These are phyloP conservation scores for Fusarium agapanthi DNA, from an alignment of 2,329 filamentous ascomycete genomes.

Conservation along the genomic window DNA sequence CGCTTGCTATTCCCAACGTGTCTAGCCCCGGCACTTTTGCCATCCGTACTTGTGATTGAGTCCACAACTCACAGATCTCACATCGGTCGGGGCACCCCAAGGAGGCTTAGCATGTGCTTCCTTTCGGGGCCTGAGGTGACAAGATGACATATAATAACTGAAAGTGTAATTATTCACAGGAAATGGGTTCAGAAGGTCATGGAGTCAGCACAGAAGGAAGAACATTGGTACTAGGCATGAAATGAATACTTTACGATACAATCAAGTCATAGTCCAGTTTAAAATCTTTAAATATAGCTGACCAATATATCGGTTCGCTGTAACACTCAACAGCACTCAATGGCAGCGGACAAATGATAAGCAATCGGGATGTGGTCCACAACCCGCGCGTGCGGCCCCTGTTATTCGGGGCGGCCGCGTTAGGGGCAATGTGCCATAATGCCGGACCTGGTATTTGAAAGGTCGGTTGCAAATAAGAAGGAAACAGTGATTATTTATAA, in stretches of 20 bases:
- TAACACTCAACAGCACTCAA: neutral
- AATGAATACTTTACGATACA: fast-evolving
- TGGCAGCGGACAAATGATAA: neutral
- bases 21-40: neutral
- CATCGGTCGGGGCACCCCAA: neutral
- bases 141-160: neutral
- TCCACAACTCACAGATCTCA: neutral
- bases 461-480: neutral
- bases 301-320: too few species aligned
- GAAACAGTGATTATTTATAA: neutral
- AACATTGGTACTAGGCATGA: neutral
- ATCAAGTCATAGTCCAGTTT: fast-evolving
- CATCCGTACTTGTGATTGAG: neutral
- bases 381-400: neutral
- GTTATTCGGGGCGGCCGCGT: neutral
- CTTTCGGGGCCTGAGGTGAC: neutral
- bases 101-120: neutral
- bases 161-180: neutral
- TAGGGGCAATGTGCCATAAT: neutral
- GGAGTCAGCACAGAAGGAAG: fast-evolving
- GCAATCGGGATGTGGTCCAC: neutral
- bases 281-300: fast-evolving
- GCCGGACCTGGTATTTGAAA: neutral
- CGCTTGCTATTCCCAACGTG: neutral
- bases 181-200: neutral